phyloP scores from a whole-genome alignment of 1,284 basidiomycete genomes.

The Agroathelia rolfsii region DNA sequence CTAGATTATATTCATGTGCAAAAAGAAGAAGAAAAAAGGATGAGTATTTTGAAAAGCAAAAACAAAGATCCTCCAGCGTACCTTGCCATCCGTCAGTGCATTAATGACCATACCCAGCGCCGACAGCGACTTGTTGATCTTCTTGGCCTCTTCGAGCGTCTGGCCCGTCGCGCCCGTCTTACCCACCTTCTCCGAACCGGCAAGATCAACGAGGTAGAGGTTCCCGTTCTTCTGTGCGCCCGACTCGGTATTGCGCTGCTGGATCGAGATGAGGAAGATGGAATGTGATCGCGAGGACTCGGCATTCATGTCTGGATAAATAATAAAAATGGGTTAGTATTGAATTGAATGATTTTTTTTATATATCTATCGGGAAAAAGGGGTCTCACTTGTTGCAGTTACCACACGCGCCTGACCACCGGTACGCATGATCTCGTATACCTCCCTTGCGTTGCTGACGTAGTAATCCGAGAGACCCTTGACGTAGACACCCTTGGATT shows the following conservation, averaged over 20 bases:
- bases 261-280: conserved; percentile 96
- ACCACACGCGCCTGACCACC: conserved; percentile 88
- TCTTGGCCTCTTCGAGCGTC: conserved; percentile 98
- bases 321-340: conserved; percentile 7
- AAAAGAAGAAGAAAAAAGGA: too few relatives aligned
- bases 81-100: conserved; percentile 93
- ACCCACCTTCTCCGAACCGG: conserved; percentile 93
- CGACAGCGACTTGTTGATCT: conserved; percentile 98
- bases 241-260: conserved; percentile 92
- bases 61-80: conserved; percentile 19
- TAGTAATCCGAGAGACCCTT: conserved; percentile 98
- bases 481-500: conserved; percentile 95
- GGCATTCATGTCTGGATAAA: conserved; percentile 93
- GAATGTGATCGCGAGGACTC: conserved; percentile 99
- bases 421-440: conserved; percentile 98
- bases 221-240: conserved; percentile 96
- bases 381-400: conserved; percentile 89
- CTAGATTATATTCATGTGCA: too few relatives aligned
- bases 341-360: too few relatives aligned
- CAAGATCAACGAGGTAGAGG: conserved; percentile 94
- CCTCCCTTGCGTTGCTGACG: conserved; percentile 91
- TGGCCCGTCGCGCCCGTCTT: conserved; percentile 99
- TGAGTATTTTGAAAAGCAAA: conserved; percentile 2
- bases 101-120: conserved; percentile 99
- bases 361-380: too few relatives aligned